Conservation (phyloP, 345 rosid genomes). For the Mallotus nudiflorus region DNA sequence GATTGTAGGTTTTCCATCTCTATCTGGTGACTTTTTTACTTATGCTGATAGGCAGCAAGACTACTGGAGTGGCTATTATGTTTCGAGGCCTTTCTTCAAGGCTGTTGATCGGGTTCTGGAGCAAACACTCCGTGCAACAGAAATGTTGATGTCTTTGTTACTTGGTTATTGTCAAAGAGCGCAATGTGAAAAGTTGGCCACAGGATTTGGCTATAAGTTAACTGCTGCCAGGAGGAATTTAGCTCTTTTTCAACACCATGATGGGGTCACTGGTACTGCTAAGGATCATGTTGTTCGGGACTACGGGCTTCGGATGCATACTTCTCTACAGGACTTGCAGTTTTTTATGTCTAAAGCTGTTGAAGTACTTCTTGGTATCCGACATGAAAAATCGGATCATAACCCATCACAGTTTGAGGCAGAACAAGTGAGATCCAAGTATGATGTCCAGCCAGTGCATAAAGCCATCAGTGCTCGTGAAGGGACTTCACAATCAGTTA, state of each 20-base stretch:
- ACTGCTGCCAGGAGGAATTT: slow-evolving; percentile 95
- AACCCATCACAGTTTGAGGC: slow-evolving; percentile 76
- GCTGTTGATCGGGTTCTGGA: slow-evolving; percentile 96
- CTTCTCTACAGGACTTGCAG: slow-evolving; percentile 84
- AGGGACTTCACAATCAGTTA: slow-evolving; percentile 75
- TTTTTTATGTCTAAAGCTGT: slow-evolving; percentile 96
- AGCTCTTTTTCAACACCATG: slow-evolving; percentile 99
- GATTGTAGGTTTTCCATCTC: slow-evolving; percentile 90
- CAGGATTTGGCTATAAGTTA: slow-evolving; percentile 71
- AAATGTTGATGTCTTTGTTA: slow-evolving; percentile 82
- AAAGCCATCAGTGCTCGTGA: slow-evolving; percentile 62
- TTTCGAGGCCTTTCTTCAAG: slow-evolving; percentile 96
- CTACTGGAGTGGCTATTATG: slow-evolving; percentile 99
- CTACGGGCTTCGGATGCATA: slow-evolving; percentile 90
- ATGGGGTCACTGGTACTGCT: slow-evolving; percentile 97
- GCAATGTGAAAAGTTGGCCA: slow-evolving; percentile 83
- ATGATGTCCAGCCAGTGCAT: slow-evolving; percentile 81
- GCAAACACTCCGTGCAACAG: slow-evolving; percentile 85
- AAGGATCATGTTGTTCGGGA: slow-evolving; percentile 93
- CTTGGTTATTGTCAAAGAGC: slow-evolving; percentile 85
- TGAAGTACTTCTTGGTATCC: slow-evolving; percentile 80
- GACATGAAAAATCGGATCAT: slow-evolving; percentile 77
- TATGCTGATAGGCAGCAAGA: slow-evolving; percentile 92
- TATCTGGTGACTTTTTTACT: slow-evolving; percentile 96
- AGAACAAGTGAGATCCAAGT: slow-evolving; percentile 72